Evolutionary conservation across 495 filamentous ascomycete species (phyloP).

Genomic region (Xylaria intraflava): DNA sequence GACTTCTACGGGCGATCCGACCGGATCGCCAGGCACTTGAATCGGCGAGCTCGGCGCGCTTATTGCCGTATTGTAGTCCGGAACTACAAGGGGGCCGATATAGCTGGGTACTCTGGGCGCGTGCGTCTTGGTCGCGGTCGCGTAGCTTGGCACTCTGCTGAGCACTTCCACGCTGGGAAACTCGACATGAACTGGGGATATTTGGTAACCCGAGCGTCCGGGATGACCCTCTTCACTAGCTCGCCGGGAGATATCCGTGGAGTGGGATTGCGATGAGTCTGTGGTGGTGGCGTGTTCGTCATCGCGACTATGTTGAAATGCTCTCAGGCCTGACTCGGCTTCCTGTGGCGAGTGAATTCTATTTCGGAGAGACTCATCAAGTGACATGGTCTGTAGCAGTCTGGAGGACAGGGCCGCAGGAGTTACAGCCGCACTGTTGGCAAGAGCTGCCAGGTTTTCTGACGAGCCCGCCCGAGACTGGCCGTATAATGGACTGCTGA

Average conservation of each 20-base stretch:
- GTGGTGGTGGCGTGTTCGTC: conserved; percentile 18
- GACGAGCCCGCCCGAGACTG: conserved; percentile 70
- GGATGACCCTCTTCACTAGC: conserved; percentile 54
- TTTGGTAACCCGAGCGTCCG: conserved; percentile 43
- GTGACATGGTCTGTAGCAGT: conserved; percentile 54
- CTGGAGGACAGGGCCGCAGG: conserved; percentile 58
- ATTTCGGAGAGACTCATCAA: conserved; percentile 31
- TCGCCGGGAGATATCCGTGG: conserved; percentile 46
- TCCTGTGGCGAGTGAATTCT: conserved; percentile 22
- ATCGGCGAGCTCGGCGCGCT: conserved; percentile 32
- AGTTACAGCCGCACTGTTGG: conserved; percentile 45
- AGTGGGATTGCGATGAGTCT: conserved; percentile 26
- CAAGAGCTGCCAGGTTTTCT: conserved; percentile 61
- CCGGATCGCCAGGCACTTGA: conserved; percentile 20
- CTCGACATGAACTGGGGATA: conserved; percentile 56
- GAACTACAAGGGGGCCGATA: conserved; percentile 23
- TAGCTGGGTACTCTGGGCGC: conserved; percentile 32
- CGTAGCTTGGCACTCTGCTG: conserved; percentile 73
- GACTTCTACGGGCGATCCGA: conserved; percentile 27
- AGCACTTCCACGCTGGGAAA: conserved; percentile 56
- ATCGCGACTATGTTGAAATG: conserved; percentile 22
- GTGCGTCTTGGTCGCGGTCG: conserved; percentile 61
- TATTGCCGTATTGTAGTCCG: conserved; percentile 38
- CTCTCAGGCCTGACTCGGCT: conserved; percentile 24
- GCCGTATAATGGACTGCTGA: conserved; percentile 67